Conservation (phyloP, 2,329 filamentous ascomycete genomes). For the Neonectria faginata region DNA sequence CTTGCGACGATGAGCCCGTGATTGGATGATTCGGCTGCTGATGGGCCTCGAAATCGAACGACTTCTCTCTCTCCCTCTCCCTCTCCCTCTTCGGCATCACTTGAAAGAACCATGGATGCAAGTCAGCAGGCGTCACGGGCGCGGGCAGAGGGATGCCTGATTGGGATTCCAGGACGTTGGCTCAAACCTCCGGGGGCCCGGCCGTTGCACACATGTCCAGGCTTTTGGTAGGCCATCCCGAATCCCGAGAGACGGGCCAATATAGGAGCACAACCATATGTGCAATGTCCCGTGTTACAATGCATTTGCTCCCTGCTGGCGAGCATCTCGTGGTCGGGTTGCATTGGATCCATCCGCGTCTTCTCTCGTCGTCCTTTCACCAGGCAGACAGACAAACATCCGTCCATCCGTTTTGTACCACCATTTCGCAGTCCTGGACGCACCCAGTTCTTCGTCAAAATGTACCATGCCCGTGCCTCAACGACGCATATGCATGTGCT, state of each 20-base stretch:
- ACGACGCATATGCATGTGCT: constrained; percentile 24
- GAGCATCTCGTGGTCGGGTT: constrained; percentile 12
- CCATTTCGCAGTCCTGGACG: neutral
- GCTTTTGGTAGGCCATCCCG: constrained; percentile 4
- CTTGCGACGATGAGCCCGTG: constrained; percentile 3
- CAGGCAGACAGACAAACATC: constrained; percentile 11
- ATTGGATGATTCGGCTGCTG: constrained; percentile 16
- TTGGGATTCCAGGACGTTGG: constrained; percentile 17
- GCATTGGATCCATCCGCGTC: neutral
- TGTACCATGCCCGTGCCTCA: constrained; percentile 11
- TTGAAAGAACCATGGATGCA: neutral
- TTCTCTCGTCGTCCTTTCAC: neutral
- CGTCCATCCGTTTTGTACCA: constrained; percentile 21
- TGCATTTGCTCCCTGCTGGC: neutral
- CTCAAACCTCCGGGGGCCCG: constrained; percentile 5
- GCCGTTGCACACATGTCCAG: neutral
- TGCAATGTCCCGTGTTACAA: neutral
- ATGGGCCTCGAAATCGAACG: constrained; percentile 11
- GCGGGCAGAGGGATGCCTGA: constrained; percentile 16
- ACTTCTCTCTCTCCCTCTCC: constrained; percentile 1
- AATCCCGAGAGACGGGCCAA: constrained; percentile 13
- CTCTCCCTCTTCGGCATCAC: constrained; percentile 6
- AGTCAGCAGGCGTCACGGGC: neutral
- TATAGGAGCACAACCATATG: neutral
- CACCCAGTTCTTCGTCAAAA: neutral